These are phyloP conservation scores for Lactarius akahatsu DNA, from an alignment of 768 basidiomycete genomes.

Conservation along the genomic window DNA sequence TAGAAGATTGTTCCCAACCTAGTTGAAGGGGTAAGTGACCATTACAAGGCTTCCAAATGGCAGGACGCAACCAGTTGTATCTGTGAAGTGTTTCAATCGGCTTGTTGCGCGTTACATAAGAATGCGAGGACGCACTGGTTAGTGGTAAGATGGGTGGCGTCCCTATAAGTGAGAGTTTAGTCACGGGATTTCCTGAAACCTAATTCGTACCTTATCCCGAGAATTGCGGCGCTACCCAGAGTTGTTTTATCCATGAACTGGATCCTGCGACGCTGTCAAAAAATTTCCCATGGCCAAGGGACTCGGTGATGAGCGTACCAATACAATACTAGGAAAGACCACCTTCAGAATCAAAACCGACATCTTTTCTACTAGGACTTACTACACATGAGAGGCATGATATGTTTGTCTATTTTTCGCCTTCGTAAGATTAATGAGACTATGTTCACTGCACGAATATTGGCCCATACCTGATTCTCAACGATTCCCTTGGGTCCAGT, in stretches of 20 bases:
- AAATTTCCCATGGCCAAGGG: background rate
- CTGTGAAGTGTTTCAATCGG: conserved; percentile 36
- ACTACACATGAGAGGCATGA: conserved; percentile 73
- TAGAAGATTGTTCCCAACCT: conserved; percentile 81
- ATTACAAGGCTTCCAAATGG: background rate
- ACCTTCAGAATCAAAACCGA: conserved; percentile 8
- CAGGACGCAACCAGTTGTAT: conserved; percentile 57
- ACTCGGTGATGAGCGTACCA: conserved; percentile 39
- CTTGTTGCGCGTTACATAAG: background rate
- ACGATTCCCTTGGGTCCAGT: conserved; percentile 53
- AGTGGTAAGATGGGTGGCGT: conserved; percentile 59
- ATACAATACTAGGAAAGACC: conserved; percentile 46
- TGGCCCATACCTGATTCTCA: conserved; percentile 44
- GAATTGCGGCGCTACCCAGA: conserved; percentile 61
- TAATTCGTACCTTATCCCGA: conserved; percentile 59
- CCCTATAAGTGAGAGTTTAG: conserved; percentile 37
- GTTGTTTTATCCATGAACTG: conserved; percentile 81
- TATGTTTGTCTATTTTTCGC: conserved; percentile 64
- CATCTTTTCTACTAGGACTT: conserved; percentile 37
- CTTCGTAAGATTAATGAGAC: conserved; percentile 32
- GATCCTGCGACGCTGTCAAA: conserved; percentile 45
- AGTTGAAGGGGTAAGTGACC: background rate
- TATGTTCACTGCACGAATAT: background rate
- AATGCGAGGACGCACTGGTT: conserved; percentile 49
- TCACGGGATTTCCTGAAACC: background rate